A percentile compares a stretch with the other conserved stretches of the same genome.
phyloP scores from a whole-genome alignment of 768 basidiomycete genomes.

The Auricularia sp. region DNA sequence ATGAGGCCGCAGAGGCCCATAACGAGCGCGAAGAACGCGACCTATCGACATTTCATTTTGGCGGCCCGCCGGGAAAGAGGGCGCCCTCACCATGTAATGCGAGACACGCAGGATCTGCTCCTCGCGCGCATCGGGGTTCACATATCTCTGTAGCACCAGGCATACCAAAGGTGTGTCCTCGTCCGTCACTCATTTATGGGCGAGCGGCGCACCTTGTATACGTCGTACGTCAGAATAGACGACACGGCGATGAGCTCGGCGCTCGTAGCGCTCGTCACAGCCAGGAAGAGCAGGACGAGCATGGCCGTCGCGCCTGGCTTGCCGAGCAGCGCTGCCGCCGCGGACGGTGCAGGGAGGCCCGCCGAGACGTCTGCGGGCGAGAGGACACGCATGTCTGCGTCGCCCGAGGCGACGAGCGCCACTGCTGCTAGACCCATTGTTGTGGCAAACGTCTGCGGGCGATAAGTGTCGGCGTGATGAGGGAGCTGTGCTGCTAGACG shows the following conservation, averaged over 20 bases:
- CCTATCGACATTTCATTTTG: constrained; percentile 24
- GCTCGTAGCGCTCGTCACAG: constrained; percentile 74
- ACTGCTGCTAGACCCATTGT: constrained; percentile 82
- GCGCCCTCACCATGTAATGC: constrained; percentile 46
- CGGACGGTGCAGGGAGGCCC: constrained; percentile 79
- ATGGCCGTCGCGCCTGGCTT: constrained; percentile 70
- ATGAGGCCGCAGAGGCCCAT: constrained; percentile 78
- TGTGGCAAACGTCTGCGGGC: constrained; percentile 53
- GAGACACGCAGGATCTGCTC: constrained; percentile 57
- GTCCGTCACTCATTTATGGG: too few relatives aligned
- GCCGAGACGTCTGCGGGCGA: constrained; percentile 63
- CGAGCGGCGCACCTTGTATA: constrained; percentile 50
- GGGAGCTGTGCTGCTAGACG: background rate
- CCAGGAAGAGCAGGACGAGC: constrained; percentile 74
- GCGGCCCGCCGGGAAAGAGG: background rate
- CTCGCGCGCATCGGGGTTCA: constrained; percentile 76
- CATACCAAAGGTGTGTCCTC: background rate
- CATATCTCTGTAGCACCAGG: constrained; percentile 40
- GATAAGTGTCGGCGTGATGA: background rate
- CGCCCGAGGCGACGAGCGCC: constrained; percentile 45
- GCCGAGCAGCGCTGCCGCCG: constrained; percentile 73
- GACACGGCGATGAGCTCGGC: constrained; percentile 92
- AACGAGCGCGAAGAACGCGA: constrained; percentile 58
- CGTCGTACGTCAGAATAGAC: constrained; percentile 70
- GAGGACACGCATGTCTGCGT: constrained; percentile 33